phyloP scores from a whole-genome alignment of 176 grass and related monocot species.

The Calamus simplicifolius region DNA sequence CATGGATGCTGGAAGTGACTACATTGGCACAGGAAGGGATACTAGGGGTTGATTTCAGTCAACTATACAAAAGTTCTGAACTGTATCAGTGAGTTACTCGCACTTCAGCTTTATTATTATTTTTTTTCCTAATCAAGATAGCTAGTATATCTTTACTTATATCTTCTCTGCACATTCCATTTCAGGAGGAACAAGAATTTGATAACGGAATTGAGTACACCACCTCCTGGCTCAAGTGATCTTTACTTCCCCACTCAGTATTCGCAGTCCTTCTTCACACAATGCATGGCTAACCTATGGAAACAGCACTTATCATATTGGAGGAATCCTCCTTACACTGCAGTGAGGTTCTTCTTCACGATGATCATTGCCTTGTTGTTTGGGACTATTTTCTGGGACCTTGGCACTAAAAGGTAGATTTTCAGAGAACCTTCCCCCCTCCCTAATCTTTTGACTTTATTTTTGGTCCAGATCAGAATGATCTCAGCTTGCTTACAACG shows the following conservation, averaged over 20 bases:
- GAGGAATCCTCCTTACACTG: conserved; percentile 60
- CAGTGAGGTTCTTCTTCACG: conserved; percentile 58
- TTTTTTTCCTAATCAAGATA: background rate
- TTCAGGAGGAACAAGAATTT: conserved; percentile 54
- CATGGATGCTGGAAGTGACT: conserved; percentile 70
- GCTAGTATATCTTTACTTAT: background rate
- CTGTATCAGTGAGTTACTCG: conserved; percentile 38
- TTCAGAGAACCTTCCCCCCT: background rate
- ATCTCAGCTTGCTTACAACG: background rate
- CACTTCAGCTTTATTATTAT: background rate
- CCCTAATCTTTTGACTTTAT: background rate
- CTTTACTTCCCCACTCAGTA: conserved; percentile 42
- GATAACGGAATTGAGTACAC: conserved; percentile 35
- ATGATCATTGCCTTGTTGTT: conserved; percentile 47
- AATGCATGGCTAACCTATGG: conserved; percentile 58
- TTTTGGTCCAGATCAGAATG: background rate
- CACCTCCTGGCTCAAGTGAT: conserved; percentile 37
- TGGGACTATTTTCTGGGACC: conserved; percentile 54
- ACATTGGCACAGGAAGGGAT: conserved; percentile 45
- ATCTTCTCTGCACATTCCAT: background rate
- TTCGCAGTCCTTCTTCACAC: conserved; percentile 39
- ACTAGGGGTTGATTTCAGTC: conserved; percentile 33
- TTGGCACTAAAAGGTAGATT: conserved; percentile 31
- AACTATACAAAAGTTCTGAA: conserved; percentile 45
- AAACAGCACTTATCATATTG: conserved; percentile 64